These are phyloP conservation scores for Oryza meyeriana DNA, from an alignment of 176 grass and related monocot genomes.

Conservation along the genomic window DNA sequence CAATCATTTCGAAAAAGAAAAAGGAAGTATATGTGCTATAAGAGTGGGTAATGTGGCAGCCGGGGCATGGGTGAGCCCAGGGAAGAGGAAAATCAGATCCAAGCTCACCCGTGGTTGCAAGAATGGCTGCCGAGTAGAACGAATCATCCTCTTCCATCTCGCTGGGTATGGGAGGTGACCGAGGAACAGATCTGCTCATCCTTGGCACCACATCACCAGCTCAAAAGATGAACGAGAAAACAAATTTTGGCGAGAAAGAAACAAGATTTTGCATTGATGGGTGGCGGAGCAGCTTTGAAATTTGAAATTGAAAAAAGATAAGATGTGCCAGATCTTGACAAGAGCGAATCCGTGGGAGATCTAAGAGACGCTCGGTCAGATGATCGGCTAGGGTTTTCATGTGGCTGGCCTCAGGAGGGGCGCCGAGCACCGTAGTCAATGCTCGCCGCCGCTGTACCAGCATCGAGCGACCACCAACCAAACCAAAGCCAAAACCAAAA, in stretches of 20 bases:
- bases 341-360: constrained; percentile 47
- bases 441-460: constrained; percentile 45
- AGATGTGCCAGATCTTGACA: constrained; percentile 76
- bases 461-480: neutral
- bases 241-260: no score
- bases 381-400: constrained; percentile 51
- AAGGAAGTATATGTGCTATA: neutral
- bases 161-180: constrained; percentile 65
- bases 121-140: neutral
- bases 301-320: neutral
- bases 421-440: constrained; percentile 28
- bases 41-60: constrained; percentile 12
- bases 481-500: no score
- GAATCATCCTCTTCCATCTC: constrained; percentile 18
- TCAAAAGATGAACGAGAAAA: neutral
- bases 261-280: no score
- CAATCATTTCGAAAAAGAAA: no score
- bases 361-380: constrained; percentile 63
- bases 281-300: no score
- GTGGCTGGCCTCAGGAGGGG: constrained; percentile 51
- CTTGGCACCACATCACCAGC: constrained; percentile 69
- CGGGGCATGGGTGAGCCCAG: neutral
- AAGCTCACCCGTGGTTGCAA: neutral
- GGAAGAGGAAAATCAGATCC: neutral
- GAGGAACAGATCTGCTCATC: constrained; percentile 31